These are phyloP conservation scores for Zymoseptoria ardabiliae DNA, from an alignment of 2,329 filamentous ascomycete genomes.

Conservation along the genomic window DNA sequence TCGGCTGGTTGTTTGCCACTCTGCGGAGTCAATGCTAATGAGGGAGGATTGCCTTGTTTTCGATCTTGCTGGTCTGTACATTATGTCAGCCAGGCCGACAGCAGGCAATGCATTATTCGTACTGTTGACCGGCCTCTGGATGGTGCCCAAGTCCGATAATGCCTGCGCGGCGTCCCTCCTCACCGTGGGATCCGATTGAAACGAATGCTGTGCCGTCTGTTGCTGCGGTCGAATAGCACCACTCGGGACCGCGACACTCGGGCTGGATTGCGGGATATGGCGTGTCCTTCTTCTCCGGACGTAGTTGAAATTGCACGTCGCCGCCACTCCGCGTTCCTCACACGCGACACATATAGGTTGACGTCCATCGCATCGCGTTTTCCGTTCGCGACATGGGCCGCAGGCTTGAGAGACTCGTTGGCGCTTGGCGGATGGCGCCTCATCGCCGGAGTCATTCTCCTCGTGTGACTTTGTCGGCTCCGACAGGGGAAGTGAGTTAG, in stretches of 20 bases:
- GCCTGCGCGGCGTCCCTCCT: conserved; percentile 14
- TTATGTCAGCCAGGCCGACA: background rate
- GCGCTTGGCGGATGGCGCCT: conserved; percentile 10
- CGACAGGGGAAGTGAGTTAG: background rate
- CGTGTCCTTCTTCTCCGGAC: conserved; percentile 12
- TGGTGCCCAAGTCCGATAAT: conserved; percentile 10
- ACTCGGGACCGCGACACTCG: background rate
- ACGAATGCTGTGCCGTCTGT: conserved; percentile 1
- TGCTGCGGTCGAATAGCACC: background rate
- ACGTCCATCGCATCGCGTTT: conserved; percentile 21
- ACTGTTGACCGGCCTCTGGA: background rate
- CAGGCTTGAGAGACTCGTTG: conserved; percentile 19
- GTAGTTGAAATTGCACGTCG: conserved; percentile 15
- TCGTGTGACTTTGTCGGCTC: background rate
- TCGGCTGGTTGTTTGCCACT: background rate
- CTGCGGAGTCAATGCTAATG: background rate
- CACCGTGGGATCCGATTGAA: conserved; percentile 10
- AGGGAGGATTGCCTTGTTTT: background rate
- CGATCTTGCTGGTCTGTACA: conserved; percentile 1
- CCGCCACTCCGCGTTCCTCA: conserved; percentile 15
- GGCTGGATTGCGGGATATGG: background rate
- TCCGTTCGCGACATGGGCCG: conserved; percentile 19
- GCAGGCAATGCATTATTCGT: background rate
- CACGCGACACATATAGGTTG: conserved; percentile 18
- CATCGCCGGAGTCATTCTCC: background rate